Evolutionary conservation across 2,329 filamentous ascomycete species (phyloP).

Genomic region (Pseudogymnoascus sp.): DNA sequence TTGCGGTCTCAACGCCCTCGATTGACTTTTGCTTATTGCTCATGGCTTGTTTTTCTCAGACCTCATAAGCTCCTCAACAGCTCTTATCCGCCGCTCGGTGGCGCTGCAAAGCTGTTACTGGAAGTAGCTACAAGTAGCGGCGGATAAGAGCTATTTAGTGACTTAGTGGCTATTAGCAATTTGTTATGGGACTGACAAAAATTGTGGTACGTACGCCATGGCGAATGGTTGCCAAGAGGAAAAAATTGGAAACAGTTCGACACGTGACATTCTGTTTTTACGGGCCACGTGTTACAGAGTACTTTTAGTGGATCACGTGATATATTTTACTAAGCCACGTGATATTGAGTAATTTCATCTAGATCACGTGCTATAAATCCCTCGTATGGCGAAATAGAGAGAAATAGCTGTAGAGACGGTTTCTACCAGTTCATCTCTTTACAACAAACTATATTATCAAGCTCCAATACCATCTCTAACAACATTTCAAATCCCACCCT

Average conservation of each 20-base stretch:
- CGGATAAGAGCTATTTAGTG: not conserved
- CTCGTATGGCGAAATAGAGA: too few relatives aligned
- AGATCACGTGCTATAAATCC: not conserved
- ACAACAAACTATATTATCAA: not conserved
- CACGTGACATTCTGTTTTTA: not conserved
- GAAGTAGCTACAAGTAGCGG: constrained; percentile 3
- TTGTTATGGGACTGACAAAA: constrained; percentile 1
- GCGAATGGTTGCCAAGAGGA: not conserved
- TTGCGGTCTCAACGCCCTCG: not conserved
- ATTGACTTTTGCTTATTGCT: constrained; percentile 7
- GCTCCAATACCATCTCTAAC: not conserved
- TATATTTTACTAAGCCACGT: not conserved
- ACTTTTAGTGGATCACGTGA: too few relatives aligned
- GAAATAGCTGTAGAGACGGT: not conserved
- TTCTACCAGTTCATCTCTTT: not conserved
- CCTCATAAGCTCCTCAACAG: not conserved
- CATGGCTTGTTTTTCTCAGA: not conserved
- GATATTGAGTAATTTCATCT: not conserved
- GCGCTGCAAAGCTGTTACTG: not conserved
- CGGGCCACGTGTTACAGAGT: too few relatives aligned
- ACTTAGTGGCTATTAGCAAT: not conserved
- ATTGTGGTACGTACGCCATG: not conserved
- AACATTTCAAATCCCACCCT: not conserved
- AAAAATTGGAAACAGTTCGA: not conserved
- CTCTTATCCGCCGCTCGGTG: constrained; percentile 3